Evolutionary conservation across 2,329 filamentous ascomycete genomes (phyloP).

Genomic region (Diaporthe longicolla): DNA sequence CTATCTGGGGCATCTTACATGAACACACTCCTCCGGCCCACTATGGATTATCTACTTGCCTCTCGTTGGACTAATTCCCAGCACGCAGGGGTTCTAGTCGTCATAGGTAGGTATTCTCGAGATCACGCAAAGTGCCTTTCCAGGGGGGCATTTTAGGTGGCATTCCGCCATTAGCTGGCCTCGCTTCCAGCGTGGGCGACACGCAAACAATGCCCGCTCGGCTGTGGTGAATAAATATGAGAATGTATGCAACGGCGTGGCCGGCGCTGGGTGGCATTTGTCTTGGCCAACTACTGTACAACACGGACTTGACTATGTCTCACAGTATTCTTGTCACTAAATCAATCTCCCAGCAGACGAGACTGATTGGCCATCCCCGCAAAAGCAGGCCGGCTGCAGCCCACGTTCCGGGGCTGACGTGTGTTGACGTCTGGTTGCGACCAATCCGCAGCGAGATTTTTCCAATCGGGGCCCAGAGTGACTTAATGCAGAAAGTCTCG

Average conservation of each 20-base stretch:
- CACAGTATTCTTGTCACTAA: too few species aligned
- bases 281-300: background rate
- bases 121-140: background rate
- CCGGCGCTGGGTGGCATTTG: background rate
- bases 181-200: background rate
- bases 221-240: background rate
- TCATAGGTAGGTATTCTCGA: background rate
- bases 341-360: background rate
- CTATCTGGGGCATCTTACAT: conserved; percentile 1
- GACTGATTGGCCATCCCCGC: conserved; percentile 4
- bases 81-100: background rate
- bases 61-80: background rate
- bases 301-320: too few species aligned
- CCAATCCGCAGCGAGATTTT: conserved; percentile 1
- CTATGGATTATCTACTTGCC: too few species aligned
- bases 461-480: background rate
- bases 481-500: conserved; percentile 22
- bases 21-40: background rate
- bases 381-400: background rate
- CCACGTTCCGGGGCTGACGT: conserved; percentile 29
- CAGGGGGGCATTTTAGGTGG: background rate
- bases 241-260: background rate
- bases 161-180: background rate
- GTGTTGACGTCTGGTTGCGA: background rate
- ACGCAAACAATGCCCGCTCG: conserved; percentile 4